phyloP scores from a whole-genome alignment of 306 rosid genomes.

The Cucurbita ficifolia region DNA sequence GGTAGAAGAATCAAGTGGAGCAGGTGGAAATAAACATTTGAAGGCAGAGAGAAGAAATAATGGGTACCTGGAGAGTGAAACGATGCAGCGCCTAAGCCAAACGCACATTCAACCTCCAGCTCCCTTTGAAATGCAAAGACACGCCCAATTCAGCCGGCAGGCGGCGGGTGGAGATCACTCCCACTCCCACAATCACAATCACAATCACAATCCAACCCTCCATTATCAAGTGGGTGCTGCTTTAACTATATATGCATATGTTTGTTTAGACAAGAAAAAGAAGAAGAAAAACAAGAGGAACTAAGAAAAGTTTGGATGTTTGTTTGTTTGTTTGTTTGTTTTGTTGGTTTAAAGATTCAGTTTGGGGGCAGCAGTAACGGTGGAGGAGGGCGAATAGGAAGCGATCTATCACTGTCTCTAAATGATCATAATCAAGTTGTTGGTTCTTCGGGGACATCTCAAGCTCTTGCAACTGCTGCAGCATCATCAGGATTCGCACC shows the following conservation, averaged over 20 bases:
- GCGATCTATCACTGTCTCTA: constrained; percentile 42
- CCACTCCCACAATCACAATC: constrained; percentile 6
- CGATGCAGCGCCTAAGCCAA: constrained; percentile 29
- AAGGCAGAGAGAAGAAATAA: constrained; percentile 20
- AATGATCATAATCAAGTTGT: constrained; percentile 17
- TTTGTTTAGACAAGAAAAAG: background rate
- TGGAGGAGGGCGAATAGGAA: constrained; percentile 37
- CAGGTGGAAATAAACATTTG: background rate
- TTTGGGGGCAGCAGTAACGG: constrained; percentile 39
- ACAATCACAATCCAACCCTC: constrained; percentile 22
- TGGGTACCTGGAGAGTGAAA: constrained; percentile 30
- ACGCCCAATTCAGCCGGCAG: constrained; percentile 33
- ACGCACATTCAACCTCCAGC: constrained; percentile 35
- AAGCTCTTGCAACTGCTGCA: constrained; percentile 71
- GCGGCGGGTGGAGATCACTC: constrained; percentile 23
- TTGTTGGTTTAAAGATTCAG: constrained; percentile 16
- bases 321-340: background rate
- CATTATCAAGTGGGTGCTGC: constrained; percentile 35
- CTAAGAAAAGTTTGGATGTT: background rate
- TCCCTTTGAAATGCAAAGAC: constrained; percentile 36
- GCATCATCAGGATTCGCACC: constrained; percentile 99
- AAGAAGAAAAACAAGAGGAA: background rate
- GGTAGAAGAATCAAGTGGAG: constrained; percentile 21
- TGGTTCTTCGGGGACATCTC: constrained; percentile 39
- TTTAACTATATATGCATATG: background rate